These are phyloP conservation scores for Hygrophoropsis aurantiaca DNA, from an alignment of 768 basidiomycete genomes.

Conservation along the genomic window DNA sequence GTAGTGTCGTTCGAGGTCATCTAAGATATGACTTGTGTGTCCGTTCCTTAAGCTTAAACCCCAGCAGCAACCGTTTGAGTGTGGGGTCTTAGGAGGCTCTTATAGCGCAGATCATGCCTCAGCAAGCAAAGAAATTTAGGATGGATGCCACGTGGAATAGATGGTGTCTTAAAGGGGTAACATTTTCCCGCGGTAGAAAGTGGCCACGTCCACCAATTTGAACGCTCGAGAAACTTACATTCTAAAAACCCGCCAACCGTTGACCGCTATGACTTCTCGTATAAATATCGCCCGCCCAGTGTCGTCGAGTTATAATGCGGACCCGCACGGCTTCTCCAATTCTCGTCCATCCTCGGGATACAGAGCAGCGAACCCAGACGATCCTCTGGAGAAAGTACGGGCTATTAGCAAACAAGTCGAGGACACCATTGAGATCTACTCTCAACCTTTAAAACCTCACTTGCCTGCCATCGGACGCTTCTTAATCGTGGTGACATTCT, in stretches of 20 bases:
- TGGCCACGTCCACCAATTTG: slow-evolving; percentile 6
- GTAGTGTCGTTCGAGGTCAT: slow-evolving; percentile 7
- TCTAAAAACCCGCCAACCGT: slow-evolving; percentile 12
- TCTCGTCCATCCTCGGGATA: slow-evolving; percentile 68
- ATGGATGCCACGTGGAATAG: no score
- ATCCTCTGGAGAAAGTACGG: slow-evolving; percentile 77
- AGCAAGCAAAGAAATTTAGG: no score
- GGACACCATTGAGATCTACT: slow-evolving; percentile 89
- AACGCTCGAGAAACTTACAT: neutral
- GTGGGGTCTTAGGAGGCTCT: no score
- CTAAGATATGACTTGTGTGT: neutral
- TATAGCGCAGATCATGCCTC: no score
- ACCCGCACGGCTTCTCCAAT: slow-evolving; percentile 82
- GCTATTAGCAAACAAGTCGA: slow-evolving; percentile 75
- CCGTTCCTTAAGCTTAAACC: no score
- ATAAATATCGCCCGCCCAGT: slow-evolving; percentile 80
- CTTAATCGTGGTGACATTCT: slow-evolving; percentile 95
- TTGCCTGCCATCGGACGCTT: slow-evolving; percentile 95
- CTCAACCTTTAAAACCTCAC: slow-evolving; percentile 91
- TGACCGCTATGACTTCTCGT: slow-evolving; percentile 66
- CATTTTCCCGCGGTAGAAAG: neutral
- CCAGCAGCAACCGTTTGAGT: no score
- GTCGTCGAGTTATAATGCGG: slow-evolving; percentile 55
- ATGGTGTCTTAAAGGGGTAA: neutral
- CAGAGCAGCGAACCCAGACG: slow-evolving; percentile 78